These are phyloP conservation scores for Hanseniaspora osmophila DNA, from an alignment of 805 yeast species.

Conservation along the genomic window DNA sequence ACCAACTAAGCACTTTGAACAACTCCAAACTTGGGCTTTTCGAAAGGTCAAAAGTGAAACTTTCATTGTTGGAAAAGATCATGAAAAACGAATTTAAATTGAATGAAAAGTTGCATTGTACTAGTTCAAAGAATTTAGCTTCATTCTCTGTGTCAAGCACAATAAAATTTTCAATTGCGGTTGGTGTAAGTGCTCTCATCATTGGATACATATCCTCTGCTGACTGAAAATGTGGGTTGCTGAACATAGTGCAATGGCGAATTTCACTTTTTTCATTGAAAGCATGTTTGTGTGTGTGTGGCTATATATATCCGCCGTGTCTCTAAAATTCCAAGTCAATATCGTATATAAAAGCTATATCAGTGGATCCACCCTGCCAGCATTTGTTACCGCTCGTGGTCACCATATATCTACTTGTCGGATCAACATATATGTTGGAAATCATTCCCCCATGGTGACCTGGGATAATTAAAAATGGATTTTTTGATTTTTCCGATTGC, in stretches of 20 bases:
- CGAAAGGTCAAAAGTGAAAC: background rate
- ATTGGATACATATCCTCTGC: background rate
- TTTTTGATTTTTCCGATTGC: constrained; percentile 18
- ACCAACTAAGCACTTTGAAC: constrained; percentile 18
- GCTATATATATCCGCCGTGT: background rate
- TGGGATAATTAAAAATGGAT: constrained; percentile 82
- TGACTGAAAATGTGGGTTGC: too few species aligned
- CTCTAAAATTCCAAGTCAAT: constrained; percentile 28
- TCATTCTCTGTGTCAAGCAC: background rate
- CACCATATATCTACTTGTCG: constrained; percentile 74
- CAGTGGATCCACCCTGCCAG: constrained; percentile 77
- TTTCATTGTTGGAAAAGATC: background rate
- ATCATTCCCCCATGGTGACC: constrained; percentile 93
- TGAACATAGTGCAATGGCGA: too few species aligned
- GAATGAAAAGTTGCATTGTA: background rate
- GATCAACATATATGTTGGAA: constrained; percentile 67
- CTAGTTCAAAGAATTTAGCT: too few species aligned
- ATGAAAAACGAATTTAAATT: background rate
- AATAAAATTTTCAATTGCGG: background rate
- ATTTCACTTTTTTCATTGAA: too few species aligned
- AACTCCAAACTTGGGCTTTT: constrained; percentile 8
- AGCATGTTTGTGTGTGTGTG: background rate
- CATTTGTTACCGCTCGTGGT: constrained; percentile 79
- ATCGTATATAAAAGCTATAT: constrained; percentile 70
- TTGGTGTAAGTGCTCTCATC: background rate